Base-by-base conservation (phyloP, 2,329 filamentous ascomycete genomes). In the Cladosporium sphaerospermum region DNA sequence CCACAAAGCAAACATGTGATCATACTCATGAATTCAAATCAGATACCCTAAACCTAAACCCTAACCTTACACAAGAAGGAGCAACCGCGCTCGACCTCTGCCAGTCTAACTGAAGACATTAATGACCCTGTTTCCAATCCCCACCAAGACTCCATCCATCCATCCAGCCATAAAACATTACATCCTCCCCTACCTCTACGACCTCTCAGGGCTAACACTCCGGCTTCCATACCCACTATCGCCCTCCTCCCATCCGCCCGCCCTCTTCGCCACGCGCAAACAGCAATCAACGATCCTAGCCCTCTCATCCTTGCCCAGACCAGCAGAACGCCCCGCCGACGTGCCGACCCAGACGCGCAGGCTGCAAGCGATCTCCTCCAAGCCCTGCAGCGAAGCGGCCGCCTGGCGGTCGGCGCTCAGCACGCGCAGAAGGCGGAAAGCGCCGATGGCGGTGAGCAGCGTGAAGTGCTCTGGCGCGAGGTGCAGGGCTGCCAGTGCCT, bases 281-380 rank as follows among this genome's bases (percentile, higher is more conserved):
- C 73, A 76, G 37, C 66, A 59, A 36, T 67, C 66, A 7, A 77
- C 68, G 34, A 77, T 65, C 42, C 62, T 64, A 3, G 63, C 64
- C 13, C 71, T 64, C 3, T 69, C 67, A 51, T 67, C 70, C 23
- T 64, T 64, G 6, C 62, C 66, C 54, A 77, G 49, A 0, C 73
- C 73, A 36, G 67, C 72, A 7, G 64, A 64, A 8, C 67, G 64
- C 6, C 71, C 73, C 4, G 69, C 69, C 16, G 70, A 70, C 31
- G 71, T 73, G 3, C 75, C 74, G 37, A 75, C 64, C 75, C 75
- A 78, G 45, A 74, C 64, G 3, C 75, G 67, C 39, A 78, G 60
- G 18, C 67, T 69, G 49, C 66, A 68, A 4, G 73, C 72, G 19
- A 76, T 60, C 32, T 72, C 66, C 54, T 76, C 74, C 3, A 77